Evolutionary conservation across 2,329 filamentous ascomycete genomes (phyloP).

Genomic region (Nemania diffusa): DNA sequence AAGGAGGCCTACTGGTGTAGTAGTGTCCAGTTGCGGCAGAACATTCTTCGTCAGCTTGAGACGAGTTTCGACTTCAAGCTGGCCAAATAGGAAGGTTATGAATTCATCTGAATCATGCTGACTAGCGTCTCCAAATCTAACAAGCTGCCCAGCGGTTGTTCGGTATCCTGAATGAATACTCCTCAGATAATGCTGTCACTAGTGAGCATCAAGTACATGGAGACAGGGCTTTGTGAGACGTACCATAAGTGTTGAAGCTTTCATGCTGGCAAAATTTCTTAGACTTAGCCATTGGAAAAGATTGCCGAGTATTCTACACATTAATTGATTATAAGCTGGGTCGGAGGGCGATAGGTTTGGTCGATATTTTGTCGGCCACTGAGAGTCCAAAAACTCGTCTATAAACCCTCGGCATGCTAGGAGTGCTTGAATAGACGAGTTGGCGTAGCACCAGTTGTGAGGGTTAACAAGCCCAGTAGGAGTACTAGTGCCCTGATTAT

Average conservation of each 20-base stretch:
- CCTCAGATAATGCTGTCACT: conserved; percentile 67
- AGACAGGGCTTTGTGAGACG: conserved; percentile 39
- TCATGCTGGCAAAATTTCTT: conserved; percentile 62
- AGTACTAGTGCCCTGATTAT: conserved; percentile 45
- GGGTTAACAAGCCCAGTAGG: conserved; percentile 83
- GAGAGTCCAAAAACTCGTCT: conserved; percentile 67
- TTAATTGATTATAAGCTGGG: conserved; percentile 65
- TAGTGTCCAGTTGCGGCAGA: conserved; percentile 31
- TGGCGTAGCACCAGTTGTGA: conserved; percentile 89
- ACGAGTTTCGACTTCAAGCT: conserved; percentile 85
- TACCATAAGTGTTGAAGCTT: conserved; percentile 68
- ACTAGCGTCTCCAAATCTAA: conserved; percentile 73
- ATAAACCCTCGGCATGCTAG: conserved; percentile 77
- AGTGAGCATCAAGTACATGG: conserved; percentile 15
- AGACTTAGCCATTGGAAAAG: conserved; percentile 67
- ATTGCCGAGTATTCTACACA: conserved; percentile 69
- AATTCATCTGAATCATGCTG: conserved; percentile 97
- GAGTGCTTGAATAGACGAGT: conserved; percentile 86
- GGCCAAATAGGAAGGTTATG: conserved; percentile 81
- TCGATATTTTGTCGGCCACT: conserved; percentile 74
- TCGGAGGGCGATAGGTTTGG: conserved; percentile 70
- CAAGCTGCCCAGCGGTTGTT: background rate
- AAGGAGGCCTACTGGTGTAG: conserved; percentile 65
- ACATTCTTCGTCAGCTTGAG: conserved; percentile 58
- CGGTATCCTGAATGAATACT: conserved; percentile 64